Base-by-base conservation (phyloP, 192 early-diverging fungal species). In the Cetraspora pellucida region DNA sequence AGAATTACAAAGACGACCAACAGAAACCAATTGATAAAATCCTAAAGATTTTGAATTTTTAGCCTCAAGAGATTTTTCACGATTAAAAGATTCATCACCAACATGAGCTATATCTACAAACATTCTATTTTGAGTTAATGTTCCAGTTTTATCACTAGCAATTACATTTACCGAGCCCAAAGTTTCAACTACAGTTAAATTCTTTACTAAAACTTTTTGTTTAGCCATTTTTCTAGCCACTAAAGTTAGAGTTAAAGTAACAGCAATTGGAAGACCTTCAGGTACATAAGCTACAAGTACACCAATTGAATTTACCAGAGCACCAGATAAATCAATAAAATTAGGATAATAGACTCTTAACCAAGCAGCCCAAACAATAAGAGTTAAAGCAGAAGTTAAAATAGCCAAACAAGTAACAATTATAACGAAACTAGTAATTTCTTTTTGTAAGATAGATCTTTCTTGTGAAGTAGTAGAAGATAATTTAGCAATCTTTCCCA, bases 141-240 rank as follows among this genome's bases (percentile, higher is more conserved):
- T 97, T 0, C 95, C 96, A n/a, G 96, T 96, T 84, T 97, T 97
- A 81, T 97, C 95, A 37, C 92, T 94, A 75, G 83, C 86, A 10
- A 89, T 86, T n/a, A 68, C 25, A 47, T 68, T 19, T 21, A 95
- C 89, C 59, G 90, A 90, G 28, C 95, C 96, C 21, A 97, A 87
- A 5, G 95, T 95, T 84, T 97, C 95, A 72, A 97, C 89, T 0
- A 92, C 92, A 44, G 91, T 88, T n/a, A 97, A 85, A 30, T 92
- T 89, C 80, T 95, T 95, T 54, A 91, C 88, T 31, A 96, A 82
- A 59, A 95, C 88, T 46, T 89, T 89, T 68, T 84, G 84, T 37
- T 85, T 80, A 59, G 90, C 87, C 91, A 95, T 92, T 23, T 90
- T 85, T 52, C 88, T 88, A 21, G 95, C 93, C 55, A 95, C 89